Conservation (phyloP, 345 rosid species). For the Combretum micranthum region DNA sequence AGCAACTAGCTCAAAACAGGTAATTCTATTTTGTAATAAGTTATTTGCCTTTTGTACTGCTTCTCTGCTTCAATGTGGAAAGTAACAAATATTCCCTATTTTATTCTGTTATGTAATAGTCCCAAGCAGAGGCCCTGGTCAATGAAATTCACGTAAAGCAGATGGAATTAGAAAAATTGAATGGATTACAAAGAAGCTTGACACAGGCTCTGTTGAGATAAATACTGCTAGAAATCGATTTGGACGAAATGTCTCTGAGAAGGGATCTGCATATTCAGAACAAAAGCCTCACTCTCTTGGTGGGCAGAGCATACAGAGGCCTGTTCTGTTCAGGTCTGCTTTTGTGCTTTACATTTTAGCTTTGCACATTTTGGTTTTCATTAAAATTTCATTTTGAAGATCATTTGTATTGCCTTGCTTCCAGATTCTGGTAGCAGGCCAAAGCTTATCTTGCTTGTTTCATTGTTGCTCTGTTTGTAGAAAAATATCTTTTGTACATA, state of each 20-base stretch:
- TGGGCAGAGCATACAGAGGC: constrained; percentile 53
- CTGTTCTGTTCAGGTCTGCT: constrained; percentile 73
- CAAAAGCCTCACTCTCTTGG: constrained; percentile 50
- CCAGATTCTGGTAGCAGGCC: no score
- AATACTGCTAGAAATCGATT: constrained; percentile 61
- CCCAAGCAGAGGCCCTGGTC: constrained; percentile 84
- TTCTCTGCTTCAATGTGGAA: no score
- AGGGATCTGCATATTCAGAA: constrained; percentile 45
- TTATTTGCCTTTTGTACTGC: not conserved
- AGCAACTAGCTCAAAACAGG: constrained; percentile 95
- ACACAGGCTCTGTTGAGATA: constrained; percentile 43
- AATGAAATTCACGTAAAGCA: constrained; percentile 63
- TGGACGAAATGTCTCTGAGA: constrained; percentile 54
- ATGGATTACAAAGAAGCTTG: constrained; percentile 52
- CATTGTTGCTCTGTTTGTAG: no score
- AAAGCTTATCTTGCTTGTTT: no score
- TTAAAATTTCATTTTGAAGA: constrained; percentile 79
- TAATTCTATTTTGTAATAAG: constrained; percentile 10
- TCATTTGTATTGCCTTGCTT: not conserved
- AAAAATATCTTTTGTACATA: no score
- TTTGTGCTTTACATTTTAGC: constrained; percentile 78
- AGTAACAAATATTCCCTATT: not conserved
- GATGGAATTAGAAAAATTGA: constrained; percentile 70
- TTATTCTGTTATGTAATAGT: constrained; percentile 29
- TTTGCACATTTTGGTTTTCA: constrained; percentile 70